Evolutionary conservation across 2,329 filamentous ascomycete genomes (phyloP), one percentile per base, ranked within the genome.

Genomic region (Fusarium sororula): DNA sequence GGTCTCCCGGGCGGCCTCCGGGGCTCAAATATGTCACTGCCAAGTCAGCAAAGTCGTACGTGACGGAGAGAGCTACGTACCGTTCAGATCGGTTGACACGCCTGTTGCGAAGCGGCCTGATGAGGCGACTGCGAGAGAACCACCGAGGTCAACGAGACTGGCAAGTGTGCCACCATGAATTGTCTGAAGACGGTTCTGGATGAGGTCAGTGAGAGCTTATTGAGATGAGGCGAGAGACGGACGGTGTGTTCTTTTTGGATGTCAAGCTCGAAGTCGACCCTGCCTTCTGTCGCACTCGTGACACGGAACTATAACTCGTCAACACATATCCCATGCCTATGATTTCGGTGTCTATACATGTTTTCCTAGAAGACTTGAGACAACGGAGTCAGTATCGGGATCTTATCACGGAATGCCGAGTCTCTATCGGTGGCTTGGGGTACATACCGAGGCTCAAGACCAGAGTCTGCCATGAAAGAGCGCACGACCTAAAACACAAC

Each of bases 381-480:
- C 11, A 26, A 7, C 0, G 6, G 14, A 3, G 63, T 75, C 35
- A 77, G 67, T 24, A 37, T 35, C 37, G 44, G 20, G 9, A 13
- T 45, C 15, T 41, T 32, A 3, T 41, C 15, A 3, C 14, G 0
- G 3, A n/a, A 37, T 38, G 15, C 28, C n/a, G 20, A 22, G 4
- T 5, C 14, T 24, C 4, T 0, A 13, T 20, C 17, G 17, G 24
- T 32, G 28, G 37, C 9, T 24, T 18, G 24, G 30, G 22, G 13
- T n/a, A 63, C 74, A 13, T 80, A 97, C 95, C 93, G 93, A 81
- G 94, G 94, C 82, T 98, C 96, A 26, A 98, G 85, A 12, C 95
- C 95, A 10, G 95, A 98, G 73, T 94, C 93, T 75, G 90, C 89
- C 85, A 93, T 90, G 82, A 98, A 98, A 5, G 94, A 95, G 81